Conservation (phyloP, 768 basidiomycete genomes). For the Tylopilus balloui region DNA sequence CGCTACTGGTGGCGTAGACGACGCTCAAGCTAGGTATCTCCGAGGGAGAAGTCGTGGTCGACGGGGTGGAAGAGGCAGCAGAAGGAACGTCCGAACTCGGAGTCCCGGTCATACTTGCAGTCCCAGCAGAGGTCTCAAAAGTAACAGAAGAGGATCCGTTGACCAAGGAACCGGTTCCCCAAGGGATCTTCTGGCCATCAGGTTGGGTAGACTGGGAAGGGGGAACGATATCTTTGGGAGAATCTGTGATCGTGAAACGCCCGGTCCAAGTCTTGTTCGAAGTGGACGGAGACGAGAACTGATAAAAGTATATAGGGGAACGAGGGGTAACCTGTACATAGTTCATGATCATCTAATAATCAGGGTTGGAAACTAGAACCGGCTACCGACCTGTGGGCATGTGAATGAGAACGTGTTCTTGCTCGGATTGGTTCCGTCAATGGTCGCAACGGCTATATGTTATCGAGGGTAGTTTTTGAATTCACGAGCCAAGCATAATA, state of each 20-base stretch:
- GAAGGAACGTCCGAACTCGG: too few species aligned
- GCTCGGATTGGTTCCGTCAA: slow-evolving; percentile 55
- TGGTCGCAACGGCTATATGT: slow-evolving; percentile 53
- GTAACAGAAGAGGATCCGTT: slow-evolving; percentile 34
- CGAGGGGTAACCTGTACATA: slow-evolving; percentile 51
- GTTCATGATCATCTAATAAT: not conserved
- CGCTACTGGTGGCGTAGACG: not conserved
- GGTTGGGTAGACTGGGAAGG: slow-evolving; percentile 55
- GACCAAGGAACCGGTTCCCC: slow-evolving; percentile 59
- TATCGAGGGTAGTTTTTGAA: not conserved
- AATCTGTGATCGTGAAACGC: slow-evolving; percentile 67
- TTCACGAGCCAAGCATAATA: too few species aligned
- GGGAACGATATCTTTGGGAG: slow-evolving; percentile 41
- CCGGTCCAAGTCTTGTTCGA: slow-evolving; percentile 57
- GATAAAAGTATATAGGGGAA: slow-evolving; percentile 76
- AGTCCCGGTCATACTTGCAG: not conserved
- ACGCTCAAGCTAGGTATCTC: not conserved
- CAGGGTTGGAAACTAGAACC: not conserved
- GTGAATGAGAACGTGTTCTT: slow-evolving; percentile 47
- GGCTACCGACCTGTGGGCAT: slow-evolving; percentile 62
- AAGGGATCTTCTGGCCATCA: slow-evolving; percentile 47
- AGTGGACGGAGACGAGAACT: slow-evolving; percentile 51
- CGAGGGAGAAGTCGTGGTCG: not conserved
- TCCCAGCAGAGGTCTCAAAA: not conserved
- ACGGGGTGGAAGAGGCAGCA: slow-evolving; percentile 1